These are phyloP conservation scores for Wolfiporia cocos DNA, from an alignment of 1,284 basidiomycete genomes.

Conservation along the genomic window DNA sequence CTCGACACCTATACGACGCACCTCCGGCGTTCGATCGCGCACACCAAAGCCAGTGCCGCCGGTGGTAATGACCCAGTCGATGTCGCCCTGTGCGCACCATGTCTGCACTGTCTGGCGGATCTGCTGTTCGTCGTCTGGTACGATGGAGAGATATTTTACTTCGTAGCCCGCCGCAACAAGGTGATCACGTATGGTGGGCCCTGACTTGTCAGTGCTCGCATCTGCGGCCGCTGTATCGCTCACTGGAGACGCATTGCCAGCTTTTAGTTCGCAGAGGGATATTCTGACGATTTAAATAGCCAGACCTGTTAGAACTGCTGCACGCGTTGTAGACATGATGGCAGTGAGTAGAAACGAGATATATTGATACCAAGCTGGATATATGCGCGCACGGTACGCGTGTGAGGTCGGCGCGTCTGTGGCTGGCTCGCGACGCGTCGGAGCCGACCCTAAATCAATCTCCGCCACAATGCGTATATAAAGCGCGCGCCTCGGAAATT, in stretches of 20 bases:
- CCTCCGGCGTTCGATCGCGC: constrained; percentile 79
- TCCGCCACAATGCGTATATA: constrained; percentile 25
- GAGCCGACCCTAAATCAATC: constrained; percentile 17
- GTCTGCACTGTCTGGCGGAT: constrained; percentile 44
- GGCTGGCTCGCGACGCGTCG: constrained; percentile 20
- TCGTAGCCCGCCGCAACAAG: constrained; percentile 36
- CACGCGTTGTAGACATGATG: not conserved
- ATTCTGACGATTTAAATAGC: not conserved
- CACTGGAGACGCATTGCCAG: constrained; percentile 28
- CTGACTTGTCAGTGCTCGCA: constrained; percentile 53
- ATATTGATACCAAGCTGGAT: no score
- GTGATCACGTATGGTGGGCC: constrained; percentile 52
- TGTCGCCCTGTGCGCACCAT: constrained; percentile 37
- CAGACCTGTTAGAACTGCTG: not conserved
- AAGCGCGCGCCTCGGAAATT: constrained; percentile 12
- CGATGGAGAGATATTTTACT: constrained; percentile 31
- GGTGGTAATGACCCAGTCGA: constrained; percentile 77
- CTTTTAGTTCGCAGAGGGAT: not conserved
- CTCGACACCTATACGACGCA: no score
- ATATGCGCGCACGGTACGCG: no score
- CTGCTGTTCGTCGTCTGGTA: constrained; percentile 55
- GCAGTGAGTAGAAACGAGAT: no score
- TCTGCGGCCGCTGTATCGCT: constrained; percentile 63
- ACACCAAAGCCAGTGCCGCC: constrained; percentile 85
- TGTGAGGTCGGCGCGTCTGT: no score